These are phyloP conservation scores for Barbarea vulgaris DNA, from an alignment of 345 rosid species.

Conservation along the genomic window DNA sequence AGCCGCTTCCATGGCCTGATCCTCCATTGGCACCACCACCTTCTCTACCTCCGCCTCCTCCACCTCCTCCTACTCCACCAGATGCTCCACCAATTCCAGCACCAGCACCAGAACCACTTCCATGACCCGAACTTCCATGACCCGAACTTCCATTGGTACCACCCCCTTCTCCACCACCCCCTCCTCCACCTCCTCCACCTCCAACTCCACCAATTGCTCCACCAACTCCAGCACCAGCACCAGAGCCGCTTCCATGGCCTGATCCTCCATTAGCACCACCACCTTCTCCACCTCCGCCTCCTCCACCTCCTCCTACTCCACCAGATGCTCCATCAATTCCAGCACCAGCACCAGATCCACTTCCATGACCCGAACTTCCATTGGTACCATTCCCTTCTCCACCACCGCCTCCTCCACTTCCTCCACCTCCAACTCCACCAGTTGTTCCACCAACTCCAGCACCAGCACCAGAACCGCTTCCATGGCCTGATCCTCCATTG, in stretches of 20 bases:
- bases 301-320: constrained; percentile 39
- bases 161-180: constrained; percentile 27
- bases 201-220: constrained; percentile 15
- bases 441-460: constrained; percentile 7
- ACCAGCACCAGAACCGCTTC: constrained; percentile 17
- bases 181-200: constrained; percentile 38
- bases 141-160: constrained; percentile 26
- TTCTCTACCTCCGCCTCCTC: constrained; percentile 34
- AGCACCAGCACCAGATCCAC: constrained; percentile 39
- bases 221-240: constrained; percentile 35
- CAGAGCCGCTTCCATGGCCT: constrained; percentile 44
- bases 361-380: constrained; percentile 42
- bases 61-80: constrained; percentile 33
- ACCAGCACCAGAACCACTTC: constrained; percentile 30
- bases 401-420: constrained; percentile 7
- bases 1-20: constrained; percentile 33
- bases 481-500: constrained; percentile 34
- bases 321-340: constrained; percentile 4
- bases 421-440: constrained; percentile 5
- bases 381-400: constrained; percentile 28
- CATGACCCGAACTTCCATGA: constrained; percentile 39
- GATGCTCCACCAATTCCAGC: constrained; percentile 19
- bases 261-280: constrained; percentile 38
- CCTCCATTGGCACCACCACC: constrained; percentile 16
- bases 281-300: constrained; percentile 33